phyloP scores from a whole-genome alignment of 225 moss, liverwort and hornwort species.

The Bryum argenteum region DNA sequence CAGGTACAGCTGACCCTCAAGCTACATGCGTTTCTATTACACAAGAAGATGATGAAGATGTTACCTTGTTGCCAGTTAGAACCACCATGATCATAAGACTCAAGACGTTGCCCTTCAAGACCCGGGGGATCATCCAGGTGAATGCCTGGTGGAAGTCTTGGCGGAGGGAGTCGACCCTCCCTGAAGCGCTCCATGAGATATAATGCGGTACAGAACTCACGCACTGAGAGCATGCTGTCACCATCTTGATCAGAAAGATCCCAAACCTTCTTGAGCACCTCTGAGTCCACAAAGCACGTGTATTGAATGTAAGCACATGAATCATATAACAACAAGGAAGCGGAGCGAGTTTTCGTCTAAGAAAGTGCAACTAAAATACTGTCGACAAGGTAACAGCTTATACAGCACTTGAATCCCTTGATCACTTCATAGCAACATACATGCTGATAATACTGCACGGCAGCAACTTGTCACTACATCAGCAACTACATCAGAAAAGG shows the following conservation, averaged over 20 bases:
- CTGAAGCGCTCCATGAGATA: constrained; percentile 97
- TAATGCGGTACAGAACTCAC: constrained; percentile 93
- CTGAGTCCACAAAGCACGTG: constrained; percentile 47
- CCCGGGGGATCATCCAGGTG: constrained; percentile 71
- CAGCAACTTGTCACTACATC: constrained; percentile 23
- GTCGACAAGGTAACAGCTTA: constrained; percentile 17
- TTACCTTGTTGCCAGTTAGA: constrained; percentile 75
- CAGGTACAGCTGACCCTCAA: constrained; percentile 18
- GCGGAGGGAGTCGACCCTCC: constrained; percentile 83
- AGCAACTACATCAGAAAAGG: constrained; percentile 15
- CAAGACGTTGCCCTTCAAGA: constrained; percentile 51
- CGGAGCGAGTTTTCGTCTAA: constrained; percentile 9
- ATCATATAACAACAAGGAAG: background rate
- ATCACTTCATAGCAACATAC: constrained; percentile 18
- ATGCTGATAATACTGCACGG: constrained; percentile 5
- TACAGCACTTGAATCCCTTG: constrained; percentile 19
- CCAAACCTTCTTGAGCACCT: constrained; percentile 99
- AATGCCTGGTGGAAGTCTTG: constrained; percentile 83
- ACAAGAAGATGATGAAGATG: background rate
- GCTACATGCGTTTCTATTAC: constrained; percentile 6
- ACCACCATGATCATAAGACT: constrained; percentile 55
- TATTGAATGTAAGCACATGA: constrained; percentile 20
- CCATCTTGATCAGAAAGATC: constrained; percentile 97
- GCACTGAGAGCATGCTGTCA: constrained; percentile 89
- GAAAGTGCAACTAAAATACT: background rate